phyloP scores from a whole-genome alignment of 495 filamentous ascomycete species.

The Penicillium turbatum region DNA sequence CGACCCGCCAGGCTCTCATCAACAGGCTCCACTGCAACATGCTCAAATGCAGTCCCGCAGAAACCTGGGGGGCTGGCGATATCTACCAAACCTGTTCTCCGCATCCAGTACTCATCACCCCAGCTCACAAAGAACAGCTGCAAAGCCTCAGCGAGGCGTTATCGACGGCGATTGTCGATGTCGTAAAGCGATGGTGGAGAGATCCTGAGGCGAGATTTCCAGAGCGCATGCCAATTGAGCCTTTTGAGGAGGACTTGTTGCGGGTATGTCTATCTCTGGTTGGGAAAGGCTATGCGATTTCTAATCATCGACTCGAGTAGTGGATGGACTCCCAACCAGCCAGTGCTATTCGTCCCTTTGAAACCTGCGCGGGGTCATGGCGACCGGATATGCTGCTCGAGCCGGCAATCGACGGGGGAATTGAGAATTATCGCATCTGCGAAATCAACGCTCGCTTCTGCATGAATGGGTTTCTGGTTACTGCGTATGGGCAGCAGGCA shows the following conservation, averaged over 20 bases:
- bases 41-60: too few relatives aligned
- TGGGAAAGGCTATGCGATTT: too few relatives aligned
- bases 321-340: too few relatives aligned
- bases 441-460: conserved; percentile 47
- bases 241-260: conserved; percentile 31
- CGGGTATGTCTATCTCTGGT: conserved; percentile 1
- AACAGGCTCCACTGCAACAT: too few relatives aligned
- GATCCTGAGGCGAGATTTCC: conserved; percentile 31
- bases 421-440: conserved; percentile 32
- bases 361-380: conserved; percentile 29
- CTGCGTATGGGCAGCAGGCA: conserved; percentile 21
- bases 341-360: conserved; percentile 2
- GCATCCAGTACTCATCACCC: conserved; percentile 7
- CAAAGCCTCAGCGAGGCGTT: conserved; percentile 25
- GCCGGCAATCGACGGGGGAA: neutral
- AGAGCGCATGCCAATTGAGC: conserved; percentile 36
- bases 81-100: too few relatives aligned
- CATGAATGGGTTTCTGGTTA: conserved; percentile 34
- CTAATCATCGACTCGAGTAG: too few relatives aligned
- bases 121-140: conserved; percentile 16
- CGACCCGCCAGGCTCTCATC: too few relatives aligned
- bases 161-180: conserved; percentile 31
- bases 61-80: too few relatives aligned
- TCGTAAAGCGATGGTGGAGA: conserved; percentile 41
- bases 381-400: conserved; percentile 45